Evolutionary conservation across 345 rosid genomes (phyloP), one percentile per base, ranked within the genome.

Genomic region (Corymbia maculata): DNA sequence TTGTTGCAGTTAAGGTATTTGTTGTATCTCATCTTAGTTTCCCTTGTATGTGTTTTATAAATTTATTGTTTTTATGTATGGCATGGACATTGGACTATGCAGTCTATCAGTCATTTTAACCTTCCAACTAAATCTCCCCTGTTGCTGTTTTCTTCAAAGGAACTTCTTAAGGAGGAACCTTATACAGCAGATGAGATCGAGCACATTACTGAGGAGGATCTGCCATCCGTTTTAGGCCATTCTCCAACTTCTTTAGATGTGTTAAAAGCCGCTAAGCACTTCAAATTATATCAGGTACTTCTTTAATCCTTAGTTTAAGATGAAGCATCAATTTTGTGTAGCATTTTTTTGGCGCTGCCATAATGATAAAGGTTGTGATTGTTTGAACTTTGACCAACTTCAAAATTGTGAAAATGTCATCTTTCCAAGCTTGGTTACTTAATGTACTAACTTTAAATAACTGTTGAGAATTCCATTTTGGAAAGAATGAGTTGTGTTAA

Each of bases 1-100:
- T 94, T 85, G 89, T 94, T 87, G 97, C 98, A 68, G 98, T 98
- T 88, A 95, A 97, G 98, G 99, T 98, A 93, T 89, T 85, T 86
- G 51, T 50, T 30, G 32, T 68, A 13, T 88, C 90, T 85, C 21
- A n/a, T 86, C 82, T 79, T n/a, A 64, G 87, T 90, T 32, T 86
- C 49, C 36, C 86, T 49, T 86, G 16, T 16, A 36, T 52, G 6
- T 52, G 49, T 42, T 19, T 9, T 42, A 75, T 19, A 42, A 75
- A 42, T 75, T 75, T 75, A 13, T n/a, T 22, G 45, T 42, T 49
- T 47, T 87, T 44, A 32, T 51, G 26, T 45, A 86, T 14, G 14
- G 22, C 47, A 55, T 13, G 52, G 15, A 42, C 50, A 14, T 85
- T 87, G 80, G 68, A 22, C 28, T 82, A 6, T 15, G 14, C 44